These are phyloP conservation scores for Eragrostis nindensis DNA, from an alignment of 176 grass and related monocot species.

Conservation along the genomic window DNA sequence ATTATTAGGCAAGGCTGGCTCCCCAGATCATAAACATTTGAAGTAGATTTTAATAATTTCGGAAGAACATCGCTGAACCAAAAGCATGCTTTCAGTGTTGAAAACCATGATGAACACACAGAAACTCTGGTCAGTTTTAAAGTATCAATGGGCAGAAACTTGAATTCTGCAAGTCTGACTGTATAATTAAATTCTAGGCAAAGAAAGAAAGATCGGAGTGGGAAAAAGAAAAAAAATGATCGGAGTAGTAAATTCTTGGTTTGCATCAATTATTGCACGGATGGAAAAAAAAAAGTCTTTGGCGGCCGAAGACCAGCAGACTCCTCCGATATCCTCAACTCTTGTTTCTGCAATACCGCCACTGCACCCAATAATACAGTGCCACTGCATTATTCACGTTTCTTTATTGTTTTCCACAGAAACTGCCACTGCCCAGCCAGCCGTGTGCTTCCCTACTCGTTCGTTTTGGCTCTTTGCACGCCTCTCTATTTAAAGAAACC, in stretches of 20 bases:
- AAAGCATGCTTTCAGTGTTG: too few relatives aligned
- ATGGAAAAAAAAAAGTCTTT: conserved; percentile 19
- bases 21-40: too few relatives aligned
- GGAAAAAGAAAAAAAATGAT: not conserved
- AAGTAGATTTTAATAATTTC: too few relatives aligned
- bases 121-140: too few relatives aligned
- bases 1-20: too few relatives aligned
- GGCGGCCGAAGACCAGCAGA: conserved; percentile 40
- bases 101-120: too few relatives aligned
- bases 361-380: conserved; percentile 18
- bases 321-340: not conserved
- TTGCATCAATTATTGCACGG: conserved; percentile 38
- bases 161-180: too few relatives aligned
- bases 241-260: not conserved
- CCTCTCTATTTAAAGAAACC: conserved; percentile 45
- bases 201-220: not conserved
- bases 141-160: too few relatives aligned
- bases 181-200: too few relatives aligned
- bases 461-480: conserved; percentile 7
- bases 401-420: conserved; percentile 19
- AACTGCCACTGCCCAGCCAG: not conserved
- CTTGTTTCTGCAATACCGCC: not conserved
- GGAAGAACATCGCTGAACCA: too few relatives aligned
- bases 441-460: not conserved
- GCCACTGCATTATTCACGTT: conserved; percentile 24